Percentiles rank a stretch among this genome's conserved stretches.
phyloP scores from a whole-genome alignment of 768 basidiomycete species.

The Lactarius trivialis region DNA sequence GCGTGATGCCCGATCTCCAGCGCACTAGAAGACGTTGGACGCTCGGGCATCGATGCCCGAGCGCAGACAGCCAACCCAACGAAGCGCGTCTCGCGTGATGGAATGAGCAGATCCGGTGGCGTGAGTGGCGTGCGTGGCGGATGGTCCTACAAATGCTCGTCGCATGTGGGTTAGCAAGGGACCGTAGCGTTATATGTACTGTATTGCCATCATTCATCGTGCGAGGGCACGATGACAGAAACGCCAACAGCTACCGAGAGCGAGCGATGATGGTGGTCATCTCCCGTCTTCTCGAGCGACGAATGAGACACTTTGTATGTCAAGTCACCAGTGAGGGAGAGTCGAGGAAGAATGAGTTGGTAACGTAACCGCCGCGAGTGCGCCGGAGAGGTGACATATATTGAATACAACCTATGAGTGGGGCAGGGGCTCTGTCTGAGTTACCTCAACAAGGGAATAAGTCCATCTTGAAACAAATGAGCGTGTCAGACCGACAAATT shows the following conservation, averaged over 20 bases:
- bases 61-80: background rate
- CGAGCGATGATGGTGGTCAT: background rate
- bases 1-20: background rate
- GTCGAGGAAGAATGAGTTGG: background rate
- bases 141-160: background rate
- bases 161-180: background rate
- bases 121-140: background rate
- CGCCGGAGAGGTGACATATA: background rate
- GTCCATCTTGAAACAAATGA: background rate
- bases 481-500: background rate
- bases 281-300: background rate
- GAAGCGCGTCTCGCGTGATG: background rate
- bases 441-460: background rate
- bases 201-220: background rate
- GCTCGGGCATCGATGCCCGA: background rate
- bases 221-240: background rate
- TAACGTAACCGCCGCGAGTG: background rate
- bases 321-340: background rate
- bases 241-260: background rate
- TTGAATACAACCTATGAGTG: background rate
- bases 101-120: background rate
- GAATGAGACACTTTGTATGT: background rate
- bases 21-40: background rate
- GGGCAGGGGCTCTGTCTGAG: background rate
- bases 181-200: background rate